These are phyloP conservation scores for Ilex asprella DNA, from an alignment of 257 asterid species.

Conservation along the genomic window DNA sequence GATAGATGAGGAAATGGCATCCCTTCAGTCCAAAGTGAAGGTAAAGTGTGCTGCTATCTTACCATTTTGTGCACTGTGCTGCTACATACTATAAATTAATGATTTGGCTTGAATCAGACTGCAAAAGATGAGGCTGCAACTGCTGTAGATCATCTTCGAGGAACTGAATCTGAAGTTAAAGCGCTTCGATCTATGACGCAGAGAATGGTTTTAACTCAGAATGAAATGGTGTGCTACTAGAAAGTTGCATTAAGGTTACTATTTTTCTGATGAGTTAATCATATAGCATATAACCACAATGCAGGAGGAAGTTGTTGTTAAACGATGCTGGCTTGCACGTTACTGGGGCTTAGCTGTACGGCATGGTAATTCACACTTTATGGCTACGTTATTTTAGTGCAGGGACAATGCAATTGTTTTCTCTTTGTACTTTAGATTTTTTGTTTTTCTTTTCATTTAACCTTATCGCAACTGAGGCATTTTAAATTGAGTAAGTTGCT, in stretches of 20 bases:
- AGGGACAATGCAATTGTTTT: background rate
- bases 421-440: background rate
- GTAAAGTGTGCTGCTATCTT: constrained; percentile 25
- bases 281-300: constrained; percentile 15
- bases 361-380: constrained; percentile 49
- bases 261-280: constrained; percentile 6
- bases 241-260: constrained; percentile 6
- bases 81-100: background rate
- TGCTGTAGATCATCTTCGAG: constrained; percentile 57
- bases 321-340: constrained; percentile 99
- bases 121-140: constrained; percentile 61
- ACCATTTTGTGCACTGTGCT: background rate
- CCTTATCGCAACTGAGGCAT: background rate
- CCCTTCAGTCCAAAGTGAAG: constrained; percentile 61
- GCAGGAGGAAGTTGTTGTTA: constrained; percentile 98
- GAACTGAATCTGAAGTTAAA: constrained; percentile 71
- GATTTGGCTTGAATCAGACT: constrained; percentile 34
- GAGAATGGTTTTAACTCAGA: constrained; percentile 84
- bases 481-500: background rate
- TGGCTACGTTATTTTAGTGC: background rate
- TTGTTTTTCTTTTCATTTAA: constrained; percentile 2
- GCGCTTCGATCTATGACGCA: constrained; percentile 87
- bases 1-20: constrained; percentile 49
- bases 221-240: constrained; percentile 69
- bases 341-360: constrained; percentile 95